Evolutionary conservation across 1,284 basidiomycete species (phyloP), one percentile per base, ranked within the genome.

Genomic region (Crepidotus sp.): DNA sequence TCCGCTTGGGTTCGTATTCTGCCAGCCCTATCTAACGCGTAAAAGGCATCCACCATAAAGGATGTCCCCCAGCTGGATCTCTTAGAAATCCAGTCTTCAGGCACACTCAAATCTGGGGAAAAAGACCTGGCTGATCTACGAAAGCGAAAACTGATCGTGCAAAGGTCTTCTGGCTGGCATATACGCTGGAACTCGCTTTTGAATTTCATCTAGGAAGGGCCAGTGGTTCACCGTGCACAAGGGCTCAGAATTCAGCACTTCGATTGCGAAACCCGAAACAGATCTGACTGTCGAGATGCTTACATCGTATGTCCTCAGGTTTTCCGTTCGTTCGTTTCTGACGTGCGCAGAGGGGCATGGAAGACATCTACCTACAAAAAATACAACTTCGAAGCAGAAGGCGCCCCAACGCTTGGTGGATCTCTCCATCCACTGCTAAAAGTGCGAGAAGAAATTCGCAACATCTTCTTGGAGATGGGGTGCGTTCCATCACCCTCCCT

Each of bases 401-500:
- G 96, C 49, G 78, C 84, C 30, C 84, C 85, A 3, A 85, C 93
- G 3, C 76, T 77, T 25, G 88, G 91, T 22, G 96, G 96, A 39
- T 92, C 94, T 9, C 71, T 98, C 25, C 96, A 98, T 64, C 96
- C 95, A 5, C 74, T 99, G 22, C 77, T 98, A 54, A 98, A 98
- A 71, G 96, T 99, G 26, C 77, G 96, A 43, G 95, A 98, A 64
- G 96, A 99, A 66, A 93, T 99, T 64, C 77, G 94, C 41, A 88
- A 89, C 61, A 98, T 98, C 60, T 99, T 99, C 75, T 79, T 99
- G 57, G 96, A 99, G 64, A 98, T 98, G 92, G 96, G 96, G 90
- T 94, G 55, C 45, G 76, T 36, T 42, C 29, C 33, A 17, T 46
- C 24, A 8, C 30, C 45, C n/a, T 33, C n/a, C 8, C 7, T 27